Base-by-base conservation (phyloP, 2,329 filamentous ascomycete species). In the Cephalotrichum gorgonifer region DNA sequence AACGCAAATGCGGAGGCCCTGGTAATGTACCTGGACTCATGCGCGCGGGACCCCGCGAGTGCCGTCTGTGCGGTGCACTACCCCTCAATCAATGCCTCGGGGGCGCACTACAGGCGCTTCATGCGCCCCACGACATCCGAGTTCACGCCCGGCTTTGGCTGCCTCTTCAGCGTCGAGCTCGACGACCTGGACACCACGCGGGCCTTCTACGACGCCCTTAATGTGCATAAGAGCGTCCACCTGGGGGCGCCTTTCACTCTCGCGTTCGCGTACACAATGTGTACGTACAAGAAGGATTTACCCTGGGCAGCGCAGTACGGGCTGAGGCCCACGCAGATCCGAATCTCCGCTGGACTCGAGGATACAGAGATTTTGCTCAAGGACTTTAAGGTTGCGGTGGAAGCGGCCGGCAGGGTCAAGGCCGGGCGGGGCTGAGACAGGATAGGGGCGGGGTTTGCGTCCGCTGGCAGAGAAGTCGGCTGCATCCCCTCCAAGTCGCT, bases 141-240 rank as follows among this genome's bases (percentile, higher is more conserved):
- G 1, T 70, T 78, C 49, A 66, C 62, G 5, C 73, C 75, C 0
- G 76, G 76, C 0, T 76, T 78, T 55, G 77, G 78, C 3, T 78
- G 73, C 54, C 68, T 81, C 2, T 57, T 81, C 15, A 72, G 62
- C 8, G 60, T 79, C 27, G 72, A 78, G 41, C 73, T 81, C 43
- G 60, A 64, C 9, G 63, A 56, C n/a, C 51, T 70, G 0, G 62
- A 63, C 4, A 51, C 62, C 0, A 66, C 73, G 1, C 56, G 52
- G 3, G 66, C 67, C 1, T 80, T 79, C 52, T 78, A 76, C 55
- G 65, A 79, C 50, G 61, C 60, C 27, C 57, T 74, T 5, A 63
- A 69, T 14, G 66, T 77, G 50, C 72, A 75, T 54, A 64, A 70
- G 2, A 74, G 74, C 0, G 75, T 75, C 1, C 74, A 78, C 54